phyloP scores from a whole-genome alignment of 768 basidiomycete species.

The Lactarius hatsudake region DNA sequence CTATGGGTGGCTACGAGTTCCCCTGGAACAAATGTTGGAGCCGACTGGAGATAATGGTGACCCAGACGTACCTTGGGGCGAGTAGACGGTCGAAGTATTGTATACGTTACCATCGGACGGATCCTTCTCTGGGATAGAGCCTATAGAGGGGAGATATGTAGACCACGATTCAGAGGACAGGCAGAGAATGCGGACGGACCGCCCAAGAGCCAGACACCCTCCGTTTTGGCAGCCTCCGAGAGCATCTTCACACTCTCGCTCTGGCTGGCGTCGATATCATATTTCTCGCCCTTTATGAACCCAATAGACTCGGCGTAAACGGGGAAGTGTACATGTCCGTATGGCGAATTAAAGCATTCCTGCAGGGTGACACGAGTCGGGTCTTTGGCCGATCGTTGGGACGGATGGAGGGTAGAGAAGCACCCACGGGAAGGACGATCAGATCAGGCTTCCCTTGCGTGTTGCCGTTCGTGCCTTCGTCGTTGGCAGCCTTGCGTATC shows the following conservation, averaged over 20 bases:
- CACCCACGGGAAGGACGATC: constrained; percentile 77
- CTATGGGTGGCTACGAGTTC: constrained; percentile 85
- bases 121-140: constrained; percentile 90
- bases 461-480: constrained; percentile 25
- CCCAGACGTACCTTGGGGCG: constrained; percentile 56
- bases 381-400: constrained; percentile 31
- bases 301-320: constrained; percentile 79
- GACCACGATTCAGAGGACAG: not conserved
- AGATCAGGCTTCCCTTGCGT: constrained; percentile 63
- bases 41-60: not conserved
- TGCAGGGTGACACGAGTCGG: not conserved
- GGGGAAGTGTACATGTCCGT: constrained; percentile 77
- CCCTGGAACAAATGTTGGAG: constrained; percentile 44
- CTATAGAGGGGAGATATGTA: constrained; percentile 41
- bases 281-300: constrained; percentile 54
- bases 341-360: constrained; percentile 91
- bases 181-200: constrained; percentile 48
- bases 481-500: constrained; percentile 65
- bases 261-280: constrained; percentile 50
- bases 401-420: not conserved
- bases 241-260: constrained; percentile 84
- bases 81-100: constrained; percentile 92
- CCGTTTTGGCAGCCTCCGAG: constrained; percentile 73
- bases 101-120: constrained; percentile 62
- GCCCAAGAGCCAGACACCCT: constrained; percentile 87